Evolutionary conservation across 2,329 filamentous ascomycete genomes (phyloP).

Genomic region (Epichloe bromicola): DNA sequence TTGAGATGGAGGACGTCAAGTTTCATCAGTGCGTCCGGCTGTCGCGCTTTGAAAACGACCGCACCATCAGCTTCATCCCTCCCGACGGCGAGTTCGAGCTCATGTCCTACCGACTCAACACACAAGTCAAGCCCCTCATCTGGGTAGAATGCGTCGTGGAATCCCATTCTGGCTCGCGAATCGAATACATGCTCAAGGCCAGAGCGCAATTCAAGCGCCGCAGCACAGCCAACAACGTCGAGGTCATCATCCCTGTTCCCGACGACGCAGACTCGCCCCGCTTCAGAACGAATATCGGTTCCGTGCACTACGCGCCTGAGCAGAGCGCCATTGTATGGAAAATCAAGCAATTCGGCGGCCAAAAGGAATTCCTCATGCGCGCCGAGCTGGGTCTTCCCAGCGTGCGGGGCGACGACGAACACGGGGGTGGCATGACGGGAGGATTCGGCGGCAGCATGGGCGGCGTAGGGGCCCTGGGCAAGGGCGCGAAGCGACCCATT

Average conservation of each 20-base stretch:
- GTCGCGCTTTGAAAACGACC: slow-evolving; percentile 93
- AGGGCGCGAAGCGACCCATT: slow-evolving; percentile 86
- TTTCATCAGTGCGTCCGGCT: slow-evolving; percentile 97
- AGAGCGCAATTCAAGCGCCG: slow-evolving; percentile 96
- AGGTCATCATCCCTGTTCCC: slow-evolving; percentile 92
- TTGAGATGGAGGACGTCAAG: slow-evolving; percentile 99
- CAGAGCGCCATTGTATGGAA: slow-evolving; percentile 98
- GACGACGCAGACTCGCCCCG: slow-evolving; percentile 93
- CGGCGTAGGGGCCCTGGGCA: slow-evolving; percentile 59
- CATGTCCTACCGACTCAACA: slow-evolving; percentile 98
- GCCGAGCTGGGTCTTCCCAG: slow-evolving; percentile 89
- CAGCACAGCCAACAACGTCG: slow-evolving; percentile 96
- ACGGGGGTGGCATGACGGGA: slow-evolving; percentile 93
- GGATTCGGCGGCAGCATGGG: slow-evolving; percentile 97
- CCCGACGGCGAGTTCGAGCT: slow-evolving; percentile 98
- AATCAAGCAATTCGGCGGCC: slow-evolving; percentile 98
- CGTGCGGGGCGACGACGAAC: slow-evolving; percentile 89
- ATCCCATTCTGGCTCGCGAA: slow-evolving; percentile 84
- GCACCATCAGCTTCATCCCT: slow-evolving; percentile 97
- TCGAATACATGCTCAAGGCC: slow-evolving; percentile 99
- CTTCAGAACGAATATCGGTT: slow-evolving; percentile 94
- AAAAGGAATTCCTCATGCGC: slow-evolving; percentile 97
- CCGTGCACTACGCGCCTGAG: slow-evolving; percentile 94
- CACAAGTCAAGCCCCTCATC: slow-evolving; percentile 94
- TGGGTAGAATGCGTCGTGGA: slow-evolving; percentile 99